Base-by-base conservation (phyloP, 2,329 filamentous ascomycete genomes). In the Pezicula rhizophila region DNA sequence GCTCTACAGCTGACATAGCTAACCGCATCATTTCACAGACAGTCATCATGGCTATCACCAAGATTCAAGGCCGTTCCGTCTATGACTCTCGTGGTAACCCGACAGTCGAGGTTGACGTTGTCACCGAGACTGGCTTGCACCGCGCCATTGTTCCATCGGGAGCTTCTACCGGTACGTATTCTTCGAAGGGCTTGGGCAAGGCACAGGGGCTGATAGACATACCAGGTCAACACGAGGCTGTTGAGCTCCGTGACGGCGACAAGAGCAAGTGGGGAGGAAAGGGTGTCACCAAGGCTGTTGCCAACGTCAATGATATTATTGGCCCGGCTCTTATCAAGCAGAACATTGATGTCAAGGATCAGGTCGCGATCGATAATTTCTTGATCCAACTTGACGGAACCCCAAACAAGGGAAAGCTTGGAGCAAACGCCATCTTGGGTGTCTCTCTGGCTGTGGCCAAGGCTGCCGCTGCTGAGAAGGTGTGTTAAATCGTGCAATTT, bases 1-100 rank as follows among this genome's bases (percentile, higher is more conserved):
- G 2, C 38, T n/a, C 23, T n/a, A 10, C 25, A 25, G 25, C n/a
- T 25, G 6, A 1, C n/a, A 44, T n/a, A 17, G 38, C 54, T 57
- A 55, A 59, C 47, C 35, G 45, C 40, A 50, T 42, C 49, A 44
- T 47, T 45, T 49, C 25, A 48, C 50, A 60, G 55, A 58, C 51
- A 55, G 48, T 63, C 74, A 91, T 69, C 61, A 99, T 99, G 93
- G 77, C 87, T 66, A 89, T 93, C 74, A 83, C 84, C 72, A 92
- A 91, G 80, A 81, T 93, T 69, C 87, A 91, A 81, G 88, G 87
- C 68, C 87, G 93, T 70, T 91, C 86, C 68, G 90, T 99, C 78
- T 99, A 92, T 83, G 93, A 99, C 82, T 97, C 93, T 72, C 92
- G 93, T 70, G 82, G 82, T 70, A 99, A 99, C 85, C 93, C 93